Conservation (phyloP, 257 asterid genomes). For the Przewalskia tangutica region DNA sequence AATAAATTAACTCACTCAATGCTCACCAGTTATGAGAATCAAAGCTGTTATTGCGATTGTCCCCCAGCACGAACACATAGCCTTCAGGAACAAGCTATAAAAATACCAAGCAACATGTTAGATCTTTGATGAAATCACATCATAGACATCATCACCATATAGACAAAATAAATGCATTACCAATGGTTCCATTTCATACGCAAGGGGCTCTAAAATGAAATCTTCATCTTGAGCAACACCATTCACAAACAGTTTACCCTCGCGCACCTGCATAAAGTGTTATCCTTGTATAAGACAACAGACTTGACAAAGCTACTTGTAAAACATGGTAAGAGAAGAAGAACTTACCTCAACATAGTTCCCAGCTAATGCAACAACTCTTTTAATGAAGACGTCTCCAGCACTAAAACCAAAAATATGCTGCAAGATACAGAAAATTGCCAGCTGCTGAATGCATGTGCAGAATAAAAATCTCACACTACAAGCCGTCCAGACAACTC, state of each 20-base stretch:
- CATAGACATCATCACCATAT: not conserved
- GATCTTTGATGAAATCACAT: not conserved
- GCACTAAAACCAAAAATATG: conserved; percentile 48
- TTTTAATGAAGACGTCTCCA: conserved; percentile 74
- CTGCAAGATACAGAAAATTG: conserved; percentile 30
- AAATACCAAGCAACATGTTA: not conserved
- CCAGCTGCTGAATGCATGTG: not conserved
- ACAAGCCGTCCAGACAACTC: not conserved
- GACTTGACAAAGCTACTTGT: not conserved
- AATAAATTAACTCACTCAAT: not conserved
- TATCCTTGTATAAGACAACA: not conserved
- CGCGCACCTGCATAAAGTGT: conserved; percentile 43
- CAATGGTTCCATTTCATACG: conserved; percentile 78
- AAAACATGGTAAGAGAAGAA: not conserved
- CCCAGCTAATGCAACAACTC: conserved; percentile 90
- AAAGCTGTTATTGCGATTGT: conserved; percentile 87
- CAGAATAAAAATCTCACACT: not conserved
- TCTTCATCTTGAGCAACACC: conserved; percentile 73
- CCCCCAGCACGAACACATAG: conserved; percentile 87
- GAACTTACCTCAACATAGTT: conserved; percentile 69
- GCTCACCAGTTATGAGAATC: conserved; percentile 86
- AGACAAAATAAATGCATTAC: conserved; percentile 22
- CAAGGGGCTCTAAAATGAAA: conserved; percentile 77
- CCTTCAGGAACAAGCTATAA: conserved; percentile 81
- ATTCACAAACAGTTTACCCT: conserved; percentile 67